Base-by-base conservation (phyloP, 371 early-diverging fungal genomes). In the Batrachochytrium dendrobatidis region DNA sequence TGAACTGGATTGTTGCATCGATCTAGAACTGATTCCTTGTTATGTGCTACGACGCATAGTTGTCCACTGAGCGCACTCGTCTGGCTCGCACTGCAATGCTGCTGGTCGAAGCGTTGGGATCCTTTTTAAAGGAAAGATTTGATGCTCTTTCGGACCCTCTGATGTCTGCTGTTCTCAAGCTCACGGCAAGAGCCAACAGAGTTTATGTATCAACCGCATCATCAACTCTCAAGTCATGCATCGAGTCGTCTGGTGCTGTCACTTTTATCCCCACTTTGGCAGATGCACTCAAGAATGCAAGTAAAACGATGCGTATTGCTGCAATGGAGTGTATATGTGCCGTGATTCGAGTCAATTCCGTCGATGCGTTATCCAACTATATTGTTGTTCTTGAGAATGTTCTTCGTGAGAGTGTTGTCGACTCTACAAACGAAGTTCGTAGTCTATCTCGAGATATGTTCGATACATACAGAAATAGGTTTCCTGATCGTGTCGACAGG, bases 101-200 rank as follows among this genome's bases (percentile, higher is more conserved):
- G 17, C 61, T 73, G 4, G 58, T 75, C 25, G 62, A 65, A 32
- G 46, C 29, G 5, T 32, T 74, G 33, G 69, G 66, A 2, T 25
- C 34, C 17, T 32, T 34, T 15, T 56, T 69, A 1, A 57, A 62
- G 4, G 66, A 67, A 2, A 46, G 61, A 0, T 67, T 71, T 33
- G 70, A 68, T n/a, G 43, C 55, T 2, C 53, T 64, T 2, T 39
- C 59, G 24, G 74, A 73, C 44, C 7, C 59, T 22, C 33, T 70
- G n/a, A 24, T 71, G 5, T 66, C 65, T 3, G 17, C 67, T 2
- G 53, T 76, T 2, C 17, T 76, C 34, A 55, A 53, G 22, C 62
- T 74, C 28, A 65, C 69, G 25, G 52, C 62, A 1, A 57, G 73
- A 15, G 69, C 74, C 39, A 74, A 74, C 67, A 57, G 62, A 44